Percentiles rank a stretch among this genome's conserved stretches.
phyloP scores from a whole-genome alignment of 2,329 filamentous ascomycete species.

The Cladosporium halotolerans region DNA sequence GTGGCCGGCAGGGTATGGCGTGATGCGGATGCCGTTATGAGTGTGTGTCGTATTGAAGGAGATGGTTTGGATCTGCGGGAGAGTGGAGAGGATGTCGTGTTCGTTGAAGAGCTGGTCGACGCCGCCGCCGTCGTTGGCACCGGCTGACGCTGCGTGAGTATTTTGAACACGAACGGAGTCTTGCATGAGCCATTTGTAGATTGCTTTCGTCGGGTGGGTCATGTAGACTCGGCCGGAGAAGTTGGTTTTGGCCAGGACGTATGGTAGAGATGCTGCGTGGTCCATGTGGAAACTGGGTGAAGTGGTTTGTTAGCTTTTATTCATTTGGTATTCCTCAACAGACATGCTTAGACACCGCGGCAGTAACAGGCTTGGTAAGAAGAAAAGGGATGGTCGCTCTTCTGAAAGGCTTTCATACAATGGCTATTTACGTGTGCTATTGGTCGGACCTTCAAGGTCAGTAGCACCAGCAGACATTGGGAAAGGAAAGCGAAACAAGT shows the following conservation, averaged over 20 bases:
- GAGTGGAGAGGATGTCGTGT: slow-evolving; percentile 87
- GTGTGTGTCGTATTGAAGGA: slow-evolving; percentile 98
- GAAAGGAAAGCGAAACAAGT: neutral
- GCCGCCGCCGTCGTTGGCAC: slow-evolving; percentile 34
- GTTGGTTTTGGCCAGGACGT: slow-evolving; percentile 95
- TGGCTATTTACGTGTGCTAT: slow-evolving; percentile 25
- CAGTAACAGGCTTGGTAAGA: slow-evolving; percentile 7
- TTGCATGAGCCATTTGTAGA: slow-evolving; percentile 99
- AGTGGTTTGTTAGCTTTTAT: slow-evolving; percentile 12
- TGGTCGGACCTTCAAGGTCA: slow-evolving; percentile 1
- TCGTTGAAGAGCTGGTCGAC: slow-evolving; percentile 78
- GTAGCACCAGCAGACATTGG: neutral
- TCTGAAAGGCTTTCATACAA: slow-evolving; percentile 26
- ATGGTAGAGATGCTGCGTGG: slow-evolving; percentile 96
- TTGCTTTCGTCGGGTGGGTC: slow-evolving; percentile 98
- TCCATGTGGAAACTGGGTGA: slow-evolving; percentile 84
- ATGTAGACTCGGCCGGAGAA: slow-evolving; percentile 96
- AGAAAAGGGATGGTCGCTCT: slow-evolving; percentile 3
- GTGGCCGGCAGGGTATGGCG: slow-evolving; percentile 92
- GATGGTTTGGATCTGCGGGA: slow-evolving; percentile 91
- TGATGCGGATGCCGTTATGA: slow-evolving; percentile 92
- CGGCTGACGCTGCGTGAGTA: slow-evolving; percentile 25
- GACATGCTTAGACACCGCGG: slow-evolving; percentile 1
- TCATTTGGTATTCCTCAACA: neutral
- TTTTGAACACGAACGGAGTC: slow-evolving; percentile 84